Conservation (phyloP, 2,329 filamentous ascomycete species). For the Alternaria angustiovoidea region DNA sequence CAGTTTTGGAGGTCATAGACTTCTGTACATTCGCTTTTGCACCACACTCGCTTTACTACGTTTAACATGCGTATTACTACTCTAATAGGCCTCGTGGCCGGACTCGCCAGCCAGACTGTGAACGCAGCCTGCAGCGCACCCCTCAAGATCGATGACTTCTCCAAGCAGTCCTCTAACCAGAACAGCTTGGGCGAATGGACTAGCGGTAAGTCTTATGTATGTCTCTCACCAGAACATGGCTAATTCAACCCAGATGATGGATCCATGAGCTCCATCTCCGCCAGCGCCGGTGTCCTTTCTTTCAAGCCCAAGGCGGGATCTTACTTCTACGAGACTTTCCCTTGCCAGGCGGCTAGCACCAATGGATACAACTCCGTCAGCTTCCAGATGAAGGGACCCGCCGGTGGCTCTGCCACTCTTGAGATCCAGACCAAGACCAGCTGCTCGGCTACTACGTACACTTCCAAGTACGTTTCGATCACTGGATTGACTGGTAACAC, state of each 20-base stretch:
- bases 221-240: neutral
- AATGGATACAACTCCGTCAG: conserved; percentile 59
- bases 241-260: conserved; percentile 57
- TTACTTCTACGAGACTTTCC: conserved; percentile 65
- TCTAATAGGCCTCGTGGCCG: conserved; percentile 46
- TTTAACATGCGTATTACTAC: conserved; percentile 41
- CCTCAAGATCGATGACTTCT: conserved; percentile 52
- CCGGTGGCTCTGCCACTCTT: conserved; percentile 52
- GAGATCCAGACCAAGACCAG: conserved; percentile 60
- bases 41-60: conserved; percentile 36
- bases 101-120: conserved; percentile 34
- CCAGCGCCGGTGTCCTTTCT: conserved; percentile 55
- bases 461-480: conserved; percentile 57
- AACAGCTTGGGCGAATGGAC: conserved; percentile 49
- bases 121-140: conserved; percentile 47
- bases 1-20: conserved; percentile 39
- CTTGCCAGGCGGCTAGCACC: conserved; percentile 56
- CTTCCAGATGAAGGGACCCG: conserved; percentile 58
- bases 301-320: conserved; percentile 60
- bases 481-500: conserved; percentile 58
- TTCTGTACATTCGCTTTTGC: conserved; percentile 52
- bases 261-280: conserved; percentile 56
- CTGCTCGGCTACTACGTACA: conserved; percentile 53
- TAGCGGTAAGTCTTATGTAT: conserved; percentile 36
- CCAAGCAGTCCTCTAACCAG: conserved; percentile 46